phyloP scores from a whole-genome alignment of 179 eudicot genomes.

The Silene vulgaris region DNA sequence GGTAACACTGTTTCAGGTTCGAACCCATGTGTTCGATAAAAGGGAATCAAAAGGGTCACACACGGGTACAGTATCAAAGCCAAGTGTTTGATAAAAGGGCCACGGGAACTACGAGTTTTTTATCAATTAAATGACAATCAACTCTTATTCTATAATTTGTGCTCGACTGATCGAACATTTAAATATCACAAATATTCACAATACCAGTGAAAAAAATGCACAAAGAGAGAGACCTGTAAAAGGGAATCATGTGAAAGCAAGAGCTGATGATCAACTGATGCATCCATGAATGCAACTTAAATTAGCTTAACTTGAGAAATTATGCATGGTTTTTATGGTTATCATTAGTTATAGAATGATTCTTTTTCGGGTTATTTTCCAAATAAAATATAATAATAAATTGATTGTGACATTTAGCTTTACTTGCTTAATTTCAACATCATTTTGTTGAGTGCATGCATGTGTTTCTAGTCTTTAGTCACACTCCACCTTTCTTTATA shows the following conservation, averaged over 20 bases:
- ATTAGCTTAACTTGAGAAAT: background rate
- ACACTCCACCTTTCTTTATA: background rate
- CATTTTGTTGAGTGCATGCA: constrained; percentile 3
- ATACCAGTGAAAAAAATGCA: too few species aligned
- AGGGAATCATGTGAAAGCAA: constrained; percentile 24
- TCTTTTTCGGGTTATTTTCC: background rate
- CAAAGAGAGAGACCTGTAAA: constrained; percentile 23
- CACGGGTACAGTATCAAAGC: background rate
- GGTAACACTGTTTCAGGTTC: too few species aligned
- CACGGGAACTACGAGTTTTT: too few species aligned
- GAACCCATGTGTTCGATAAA: too few species aligned
- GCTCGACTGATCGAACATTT: too few species aligned
- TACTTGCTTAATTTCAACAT: background rate
- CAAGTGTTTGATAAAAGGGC: background rate
- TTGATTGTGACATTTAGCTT: background rate
- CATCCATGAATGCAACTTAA: background rate
- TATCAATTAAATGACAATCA: too few species aligned
- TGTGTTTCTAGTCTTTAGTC: background rate
- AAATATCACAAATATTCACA: too few species aligned
- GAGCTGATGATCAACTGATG: constrained; percentile 17
- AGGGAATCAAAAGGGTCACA: background rate
- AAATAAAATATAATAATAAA: background rate
- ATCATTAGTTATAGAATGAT: background rate
- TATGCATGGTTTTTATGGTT: background rate
- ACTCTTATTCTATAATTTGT: too few species aligned